phyloP scores from a whole-genome alignment of 2,329 filamentous ascomycete genomes.

The Claviceps maximensis region DNA sequence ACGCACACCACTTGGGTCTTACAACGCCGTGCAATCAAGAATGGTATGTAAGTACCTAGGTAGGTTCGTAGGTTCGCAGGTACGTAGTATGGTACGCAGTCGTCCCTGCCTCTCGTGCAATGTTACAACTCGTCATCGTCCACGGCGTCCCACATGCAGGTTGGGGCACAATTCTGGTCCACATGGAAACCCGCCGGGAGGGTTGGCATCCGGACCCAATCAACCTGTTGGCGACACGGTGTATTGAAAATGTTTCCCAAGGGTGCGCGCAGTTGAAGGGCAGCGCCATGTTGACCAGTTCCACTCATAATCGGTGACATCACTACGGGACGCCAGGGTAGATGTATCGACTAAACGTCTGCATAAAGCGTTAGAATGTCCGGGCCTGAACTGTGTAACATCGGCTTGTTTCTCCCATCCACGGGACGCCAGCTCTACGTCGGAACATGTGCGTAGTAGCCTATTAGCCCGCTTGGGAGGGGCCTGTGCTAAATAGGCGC shows the following conservation, averaged over 20 bases:
- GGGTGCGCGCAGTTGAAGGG: not conserved
- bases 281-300: not conserved
- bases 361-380: not conserved
- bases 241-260: not conserved
- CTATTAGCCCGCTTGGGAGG: not conserved
- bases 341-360: not conserved
- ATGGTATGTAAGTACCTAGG: not conserved
- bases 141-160: not conserved
- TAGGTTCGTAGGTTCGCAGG: too few relatives aligned
- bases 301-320: not conserved
- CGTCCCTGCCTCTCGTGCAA: not conserved
- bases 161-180: not conserved
- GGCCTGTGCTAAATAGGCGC: not conserved
- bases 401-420: not conserved
- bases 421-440: not conserved
- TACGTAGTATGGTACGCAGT: not conserved
- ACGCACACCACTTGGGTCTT: not conserved
- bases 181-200: not conserved
- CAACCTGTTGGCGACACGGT: not conserved
- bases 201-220: not conserved
- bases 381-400: not conserved
- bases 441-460: not conserved
- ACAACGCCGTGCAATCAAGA: not conserved
- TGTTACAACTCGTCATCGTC: not conserved
- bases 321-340: not conserved